Conservation (phyloP, 2,329 filamentous ascomycete genomes). For the Fusarium sp. region DNA sequence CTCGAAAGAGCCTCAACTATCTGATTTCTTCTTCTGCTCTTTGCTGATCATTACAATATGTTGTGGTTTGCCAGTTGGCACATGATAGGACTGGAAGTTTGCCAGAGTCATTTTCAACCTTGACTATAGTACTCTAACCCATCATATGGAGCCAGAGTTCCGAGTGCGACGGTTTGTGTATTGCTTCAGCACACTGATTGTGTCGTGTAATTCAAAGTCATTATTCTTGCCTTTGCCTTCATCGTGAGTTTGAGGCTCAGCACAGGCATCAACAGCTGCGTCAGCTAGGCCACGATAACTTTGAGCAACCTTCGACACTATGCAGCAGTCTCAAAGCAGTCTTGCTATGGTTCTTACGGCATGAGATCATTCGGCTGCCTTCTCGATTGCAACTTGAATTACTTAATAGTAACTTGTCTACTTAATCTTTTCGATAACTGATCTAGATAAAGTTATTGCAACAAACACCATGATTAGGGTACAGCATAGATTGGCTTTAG, state of each 20-base stretch:
- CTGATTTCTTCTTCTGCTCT: no score
- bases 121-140: not conserved
- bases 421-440: fast-evolving
- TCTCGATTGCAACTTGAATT: not conserved
- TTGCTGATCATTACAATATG: not conserved
- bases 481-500: not conserved
- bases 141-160: not conserved
- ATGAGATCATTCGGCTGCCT: not conserved
- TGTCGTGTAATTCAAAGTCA: not conserved
- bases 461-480: not conserved
- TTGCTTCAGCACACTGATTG: not conserved
- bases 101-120: not conserved
- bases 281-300: not conserved
- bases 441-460: not conserved
- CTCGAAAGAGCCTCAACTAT: not conserved
- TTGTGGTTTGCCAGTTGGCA: conserved; percentile 4
- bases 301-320: no score
- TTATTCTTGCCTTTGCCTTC: not conserved
- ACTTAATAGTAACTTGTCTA: not conserved
- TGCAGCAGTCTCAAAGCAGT: not conserved
- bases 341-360: fast-evolving
- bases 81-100: conserved; percentile 3
- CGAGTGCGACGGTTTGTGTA: not conserved
- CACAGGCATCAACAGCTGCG: not conserved
- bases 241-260: not conserved